Evolutionary conservation across 2,329 filamentous ascomycete genomes (phyloP), one percentile per base, ranked within the genome.

Genomic region (Colletotrichum euphorbiae): DNA sequence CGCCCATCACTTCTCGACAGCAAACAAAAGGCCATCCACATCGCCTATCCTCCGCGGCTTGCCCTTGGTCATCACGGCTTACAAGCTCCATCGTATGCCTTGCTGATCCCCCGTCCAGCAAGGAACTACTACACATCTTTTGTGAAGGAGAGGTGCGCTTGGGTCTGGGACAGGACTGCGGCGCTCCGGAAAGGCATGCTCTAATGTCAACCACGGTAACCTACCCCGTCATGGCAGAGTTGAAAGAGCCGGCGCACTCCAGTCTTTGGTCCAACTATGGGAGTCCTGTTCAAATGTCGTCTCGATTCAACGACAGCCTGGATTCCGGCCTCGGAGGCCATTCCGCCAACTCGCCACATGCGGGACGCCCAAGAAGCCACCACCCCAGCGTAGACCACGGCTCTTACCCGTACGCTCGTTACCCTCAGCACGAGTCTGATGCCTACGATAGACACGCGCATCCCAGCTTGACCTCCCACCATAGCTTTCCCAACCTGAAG

Each of bases 141-240:
- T 51, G 61, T 65, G 57, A 70, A 62, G 70, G 70, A 73, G n/a
- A 31, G 33, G 55, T 28, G 67, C 63, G 67, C 63, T 67, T 56
- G 50, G 57, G 62, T 69, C 67, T 69, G 55, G 56, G 15, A 67
- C 43, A 69, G 67, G 67, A 69, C 67, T 69, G 51, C 62, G 28
- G 62, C 67, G 67, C 65, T 55, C 40, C 50, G 69, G 76, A 54
- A 72, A 75, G 82, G 81, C 75, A 87, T 85, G 84, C 76, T 81
- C 84, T 80, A 84, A 88, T 88, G 85, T 87, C 86, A 82, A 86
- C 85, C 81, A 85, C 84, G 76, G 80, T 85, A 78, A 86, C 85
- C 72, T 87, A 88, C 78, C 84, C 86, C 81, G 83, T 84, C 77
- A 89, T 89, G 87, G 85, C 87, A 84, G 87, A 89, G 77, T 77